phyloP scores from a whole-genome alignment of 257 asterid species.

The Salvia hispanica region DNA sequence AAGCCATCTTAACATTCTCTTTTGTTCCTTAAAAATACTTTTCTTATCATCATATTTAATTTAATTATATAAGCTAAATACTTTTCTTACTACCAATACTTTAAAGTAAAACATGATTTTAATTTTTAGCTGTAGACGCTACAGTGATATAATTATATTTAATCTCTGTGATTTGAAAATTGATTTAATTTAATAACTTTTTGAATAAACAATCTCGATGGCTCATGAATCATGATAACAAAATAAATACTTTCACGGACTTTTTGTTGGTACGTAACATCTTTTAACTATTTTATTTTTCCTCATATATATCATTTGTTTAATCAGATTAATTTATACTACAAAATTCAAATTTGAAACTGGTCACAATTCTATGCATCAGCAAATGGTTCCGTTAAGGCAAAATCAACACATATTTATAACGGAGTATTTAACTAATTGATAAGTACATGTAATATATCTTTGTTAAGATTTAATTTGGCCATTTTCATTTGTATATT shows the following conservation, averaged over 20 bases:
- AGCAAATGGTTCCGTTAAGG: constrained; percentile 1
- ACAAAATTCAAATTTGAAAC: no score
- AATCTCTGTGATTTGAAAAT: no score
- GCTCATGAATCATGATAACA: neutral
- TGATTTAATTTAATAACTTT: no score
- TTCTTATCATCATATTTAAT: neutral
- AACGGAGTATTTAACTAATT: neutral
- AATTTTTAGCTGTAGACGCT: neutral
- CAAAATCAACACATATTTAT: neutral
- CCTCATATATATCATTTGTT: neutral
- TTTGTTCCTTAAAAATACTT: constrained; percentile 30
- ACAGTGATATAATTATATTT: no score
- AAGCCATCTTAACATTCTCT: constrained; percentile 57
- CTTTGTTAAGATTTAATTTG: constrained; percentile 26
- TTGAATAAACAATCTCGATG: constrained; percentile 10
- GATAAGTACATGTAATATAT: constrained; percentile 38
- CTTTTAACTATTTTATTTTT: neutral
- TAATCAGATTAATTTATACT: neutral
- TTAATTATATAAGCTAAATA: neutral
- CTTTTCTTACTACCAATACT: neutral
- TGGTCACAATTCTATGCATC: no score
- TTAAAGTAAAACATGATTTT: neutral
- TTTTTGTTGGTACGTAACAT: constrained; percentile 17
- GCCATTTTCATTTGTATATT: constrained; percentile 22
- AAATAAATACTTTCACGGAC: neutral